These are phyloP conservation scores for Aristolochia fimbriata DNA, from an alignment of 164 flowering plant species.

Conservation along the genomic window DNA sequence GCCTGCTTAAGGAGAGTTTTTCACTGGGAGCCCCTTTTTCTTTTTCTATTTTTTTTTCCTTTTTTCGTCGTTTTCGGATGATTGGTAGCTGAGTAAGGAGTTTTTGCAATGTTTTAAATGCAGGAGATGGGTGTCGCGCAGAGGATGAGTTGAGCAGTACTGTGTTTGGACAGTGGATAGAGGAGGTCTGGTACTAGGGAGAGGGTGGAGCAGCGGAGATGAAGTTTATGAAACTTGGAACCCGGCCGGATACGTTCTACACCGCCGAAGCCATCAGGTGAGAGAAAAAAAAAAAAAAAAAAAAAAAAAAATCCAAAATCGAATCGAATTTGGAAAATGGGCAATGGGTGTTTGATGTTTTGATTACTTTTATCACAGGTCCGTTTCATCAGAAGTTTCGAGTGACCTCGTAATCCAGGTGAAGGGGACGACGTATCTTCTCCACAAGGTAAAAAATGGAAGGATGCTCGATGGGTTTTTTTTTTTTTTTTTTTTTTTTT, in stretches of 20 bases:
- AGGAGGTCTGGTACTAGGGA: slow-evolving; percentile 6
- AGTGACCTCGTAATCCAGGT: slow-evolving; percentile 88
- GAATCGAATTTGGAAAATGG: neutral
- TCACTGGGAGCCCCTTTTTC: too few relatives aligned
- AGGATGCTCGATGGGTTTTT: neutral
- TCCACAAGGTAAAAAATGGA: slow-evolving; percentile 67
- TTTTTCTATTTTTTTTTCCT: too few relatives aligned
- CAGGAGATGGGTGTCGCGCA: slow-evolving; percentile 6
- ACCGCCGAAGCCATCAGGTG: slow-evolving; percentile 83
- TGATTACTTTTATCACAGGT: slow-evolving; percentile 31
- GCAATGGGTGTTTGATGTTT: neutral
- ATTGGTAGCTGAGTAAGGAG: neutral
- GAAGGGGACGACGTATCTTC: slow-evolving; percentile 63
- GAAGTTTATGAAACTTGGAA: slow-evolving; percentile 99
- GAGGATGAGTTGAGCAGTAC: neutral
- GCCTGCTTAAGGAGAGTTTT: neutral
- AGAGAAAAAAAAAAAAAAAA: too few relatives aligned
- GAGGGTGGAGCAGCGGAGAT: slow-evolving; percentile 25
- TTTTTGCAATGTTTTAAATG: neutral
- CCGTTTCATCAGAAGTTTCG: slow-evolving; percentile 75
- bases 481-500: too few relatives aligned
- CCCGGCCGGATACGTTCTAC: slow-evolving; percentile 88
- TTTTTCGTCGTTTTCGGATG: neutral
- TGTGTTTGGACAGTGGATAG: slow-evolving; percentile 1
- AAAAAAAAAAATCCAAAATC: neutral